A percentile compares a stretch with the other conserved stretches of the same genome.
phyloP scores from a whole-genome alignment of 805 yeast genomes.

The Candida sphagnicola region DNA sequence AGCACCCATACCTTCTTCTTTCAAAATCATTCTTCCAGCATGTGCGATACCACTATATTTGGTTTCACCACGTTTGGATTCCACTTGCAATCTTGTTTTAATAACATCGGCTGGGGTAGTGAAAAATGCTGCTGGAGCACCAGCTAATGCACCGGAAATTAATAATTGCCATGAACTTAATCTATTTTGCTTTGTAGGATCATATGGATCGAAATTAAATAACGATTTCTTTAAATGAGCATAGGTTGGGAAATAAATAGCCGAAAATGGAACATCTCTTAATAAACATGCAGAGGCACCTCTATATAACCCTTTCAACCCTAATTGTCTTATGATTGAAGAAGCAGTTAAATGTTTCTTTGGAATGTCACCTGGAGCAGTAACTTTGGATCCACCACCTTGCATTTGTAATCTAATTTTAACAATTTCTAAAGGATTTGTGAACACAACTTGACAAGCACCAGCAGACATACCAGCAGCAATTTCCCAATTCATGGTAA shows the following conservation, averaged over 20 bases:
- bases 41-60: slow-evolving; percentile 73
- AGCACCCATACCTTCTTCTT: slow-evolving; percentile 80
- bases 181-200: slow-evolving; percentile 51
- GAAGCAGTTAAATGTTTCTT: slow-evolving; percentile 52
- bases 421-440: slow-evolving; percentile 94
- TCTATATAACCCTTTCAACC: slow-evolving; percentile 80
- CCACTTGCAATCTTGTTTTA: slow-evolving; percentile 90
- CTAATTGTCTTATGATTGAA: slow-evolving; percentile 72
- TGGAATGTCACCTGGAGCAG: slow-evolving; percentile 36
- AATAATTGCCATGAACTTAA: slow-evolving; percentile 82
- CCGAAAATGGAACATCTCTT: slow-evolving; percentile 95
- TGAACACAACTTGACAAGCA: slow-evolving; percentile 92
- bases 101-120: slow-evolving; percentile 98
- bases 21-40: slow-evolving; percentile 68
- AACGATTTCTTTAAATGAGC: slow-evolving; percentile 84
- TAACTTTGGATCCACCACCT: slow-evolving; percentile 53
- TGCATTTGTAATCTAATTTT: slow-evolving; percentile 93
- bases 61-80: slow-evolving; percentile 70
- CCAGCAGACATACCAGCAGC: slow-evolving; percentile 94
- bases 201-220: slow-evolving; percentile 77
- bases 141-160: slow-evolving; percentile 89
- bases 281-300: slow-evolving; percentile 89
- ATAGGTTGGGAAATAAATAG: slow-evolving; percentile 95
- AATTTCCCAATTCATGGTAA: slow-evolving; percentile 62
- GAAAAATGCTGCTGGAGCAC: slow-evolving; percentile 95